These are phyloP conservation scores for Colletotrichum sp. DNA, from an alignment of 2,329 filamentous ascomycete genomes.

Conservation along the genomic window DNA sequence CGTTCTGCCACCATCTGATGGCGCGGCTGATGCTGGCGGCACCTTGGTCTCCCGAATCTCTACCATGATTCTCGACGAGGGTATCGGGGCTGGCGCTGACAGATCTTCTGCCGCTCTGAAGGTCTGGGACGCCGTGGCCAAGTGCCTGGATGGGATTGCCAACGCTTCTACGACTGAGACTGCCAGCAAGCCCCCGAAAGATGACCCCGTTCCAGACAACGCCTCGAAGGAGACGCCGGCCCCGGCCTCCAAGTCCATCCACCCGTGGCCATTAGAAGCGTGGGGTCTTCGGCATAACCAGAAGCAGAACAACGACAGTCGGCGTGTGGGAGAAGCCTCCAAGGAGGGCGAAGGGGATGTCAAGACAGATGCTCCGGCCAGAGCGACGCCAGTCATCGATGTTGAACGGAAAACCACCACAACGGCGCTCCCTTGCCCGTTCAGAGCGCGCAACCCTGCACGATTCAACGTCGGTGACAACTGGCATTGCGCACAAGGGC, in stretches of 20 bases:
- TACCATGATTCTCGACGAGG: conserved; percentile 13
- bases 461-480: conserved; percentile 50
- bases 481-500: conserved; percentile 45
- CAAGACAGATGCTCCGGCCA: background rate
- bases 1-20: background rate
- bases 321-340: background rate
- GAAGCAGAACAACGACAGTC: background rate
- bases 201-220: no score
- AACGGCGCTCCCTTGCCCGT: conserved; percentile 35
- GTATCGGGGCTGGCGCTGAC: background rate
- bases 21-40: background rate
- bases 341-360: background rate
- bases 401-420: no score
- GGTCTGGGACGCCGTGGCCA: conserved; percentile 11
- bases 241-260: background rate
- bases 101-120: conserved; percentile 7
- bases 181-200: background rate
- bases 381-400: background rate
- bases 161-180: background rate
- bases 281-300: background rate
- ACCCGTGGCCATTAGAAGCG: background rate
- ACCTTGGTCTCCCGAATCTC: conserved; percentile 8
- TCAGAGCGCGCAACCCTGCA: conserved; percentile 45
- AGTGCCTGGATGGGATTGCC: conserved; percentile 3
- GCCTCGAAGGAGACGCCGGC: background rate